Conservation (phyloP, 2,329 filamentous ascomycete species). For the Phyllosticta citrichinensis region DNA sequence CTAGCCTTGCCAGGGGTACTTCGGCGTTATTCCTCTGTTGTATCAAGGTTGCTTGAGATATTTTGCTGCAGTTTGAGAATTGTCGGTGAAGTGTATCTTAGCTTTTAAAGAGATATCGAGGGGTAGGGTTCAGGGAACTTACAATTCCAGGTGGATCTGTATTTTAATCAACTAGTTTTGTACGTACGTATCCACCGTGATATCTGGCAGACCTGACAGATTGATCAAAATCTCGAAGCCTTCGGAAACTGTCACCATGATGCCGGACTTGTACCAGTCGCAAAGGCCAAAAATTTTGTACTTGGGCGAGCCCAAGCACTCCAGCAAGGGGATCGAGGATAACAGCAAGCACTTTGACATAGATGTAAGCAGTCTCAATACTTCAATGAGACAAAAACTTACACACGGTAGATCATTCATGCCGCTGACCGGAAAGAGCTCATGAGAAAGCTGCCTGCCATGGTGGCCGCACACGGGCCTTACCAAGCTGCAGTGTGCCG, state of each 20-base stretch:
- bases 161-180: not conserved
- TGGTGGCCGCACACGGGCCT: not conserved
- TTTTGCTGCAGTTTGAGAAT: not conserved
- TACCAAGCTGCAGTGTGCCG: slow-evolving; percentile 15
- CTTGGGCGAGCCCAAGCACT: not conserved
- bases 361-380: not conserved
- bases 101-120: not conserved
- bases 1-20: not conserved
- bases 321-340: not conserved
- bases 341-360: slow-evolving; percentile 1
- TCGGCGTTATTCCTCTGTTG: not conserved
- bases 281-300: not conserved
- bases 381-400: not conserved
- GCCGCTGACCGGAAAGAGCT: not conserved
- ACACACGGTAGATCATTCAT: not conserved
- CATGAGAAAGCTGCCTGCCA: not conserved
- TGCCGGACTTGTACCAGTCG: not conserved
- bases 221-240: not conserved
- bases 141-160: not conserved
- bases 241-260: not conserved
- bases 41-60: not conserved
- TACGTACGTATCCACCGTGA: not conserved
- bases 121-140: not conserved
- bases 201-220: not conserved
- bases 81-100: not conserved